Evolutionary conservation across 2,329 filamentous ascomycete genomes (phyloP).

Genomic region (Chaetomium globosum): DNA sequence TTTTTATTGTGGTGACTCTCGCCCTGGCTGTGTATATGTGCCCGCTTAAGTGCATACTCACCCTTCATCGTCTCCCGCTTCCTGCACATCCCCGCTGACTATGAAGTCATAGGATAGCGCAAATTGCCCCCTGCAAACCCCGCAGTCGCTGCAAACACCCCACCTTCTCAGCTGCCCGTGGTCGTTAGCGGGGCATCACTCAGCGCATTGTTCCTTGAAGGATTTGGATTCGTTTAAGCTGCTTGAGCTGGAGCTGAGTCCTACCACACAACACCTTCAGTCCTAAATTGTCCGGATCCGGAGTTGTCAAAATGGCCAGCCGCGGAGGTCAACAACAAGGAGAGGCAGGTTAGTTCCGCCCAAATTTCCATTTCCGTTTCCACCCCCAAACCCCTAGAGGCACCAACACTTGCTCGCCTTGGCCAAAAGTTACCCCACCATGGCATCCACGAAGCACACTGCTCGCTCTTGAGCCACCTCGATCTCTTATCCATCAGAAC

Average conservation of each 20-base stretch:
- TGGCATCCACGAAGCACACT: not conserved
- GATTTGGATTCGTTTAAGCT: not conserved
- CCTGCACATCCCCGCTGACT: conserved; percentile 18
- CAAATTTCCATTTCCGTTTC: not conserved
- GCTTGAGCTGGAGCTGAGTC: not conserved
- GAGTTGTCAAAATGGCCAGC: conserved; percentile 25
- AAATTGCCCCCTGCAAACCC: conserved; percentile 2
- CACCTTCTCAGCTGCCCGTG: conserved; percentile 7
- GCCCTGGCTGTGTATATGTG: no score
- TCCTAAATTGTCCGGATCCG: not conserved
- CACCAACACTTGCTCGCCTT: not conserved
- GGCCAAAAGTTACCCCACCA: conserved; percentile 12
- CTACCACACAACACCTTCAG: conserved; percentile 1
- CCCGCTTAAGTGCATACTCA: not conserved
- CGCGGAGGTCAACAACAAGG: conserved; percentile 27
- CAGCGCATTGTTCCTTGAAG: conserved; percentile 3
- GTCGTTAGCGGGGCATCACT: conserved; percentile 21
- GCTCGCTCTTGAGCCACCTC: not conserved
- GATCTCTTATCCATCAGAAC: not conserved
- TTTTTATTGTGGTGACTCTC: no score
- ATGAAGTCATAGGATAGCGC: conserved; percentile 6
- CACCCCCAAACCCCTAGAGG: not conserved
- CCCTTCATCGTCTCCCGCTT: not conserved
- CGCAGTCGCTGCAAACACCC: conserved; percentile 11
- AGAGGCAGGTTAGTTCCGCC: conserved; percentile 27